Percentiles rank a stretch among this genome's conserved stretches.
Conservation (phyloP, 2,329 filamentous ascomycete species). For the Diaporthe batatas region DNA sequence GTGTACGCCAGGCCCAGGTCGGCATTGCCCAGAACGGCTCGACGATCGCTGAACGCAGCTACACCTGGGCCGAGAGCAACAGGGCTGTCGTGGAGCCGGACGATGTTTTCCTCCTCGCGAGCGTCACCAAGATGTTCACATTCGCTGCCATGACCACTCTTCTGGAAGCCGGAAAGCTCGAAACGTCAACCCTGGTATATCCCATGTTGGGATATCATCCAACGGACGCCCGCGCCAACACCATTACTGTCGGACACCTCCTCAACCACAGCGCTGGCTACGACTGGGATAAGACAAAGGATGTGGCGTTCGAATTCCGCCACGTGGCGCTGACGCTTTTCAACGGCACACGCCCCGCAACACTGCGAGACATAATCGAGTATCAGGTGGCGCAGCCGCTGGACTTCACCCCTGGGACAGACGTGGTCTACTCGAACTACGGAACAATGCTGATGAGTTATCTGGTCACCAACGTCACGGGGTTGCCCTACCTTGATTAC, state of each 20-base stretch:
- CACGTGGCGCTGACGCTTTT: background rate
- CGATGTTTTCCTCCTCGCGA: background rate
- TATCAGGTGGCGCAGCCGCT: background rate
- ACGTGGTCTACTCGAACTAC: background rate
- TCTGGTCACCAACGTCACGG: background rate
- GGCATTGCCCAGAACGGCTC: background rate
- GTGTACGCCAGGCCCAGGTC: background rate
- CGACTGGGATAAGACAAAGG: background rate
- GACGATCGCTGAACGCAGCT: background rate
- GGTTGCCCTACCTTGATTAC: background rate
- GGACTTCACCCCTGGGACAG: background rate
- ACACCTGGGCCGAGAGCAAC: constrained; percentile 5
- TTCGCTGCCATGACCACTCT: background rate
- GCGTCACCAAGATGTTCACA: background rate
- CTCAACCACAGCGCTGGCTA: background rate
- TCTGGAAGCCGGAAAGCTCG: background rate
- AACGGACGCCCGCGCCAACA: background rate
- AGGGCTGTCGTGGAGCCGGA: background rate
- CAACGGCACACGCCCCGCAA: background rate
- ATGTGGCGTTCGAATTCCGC: background rate
- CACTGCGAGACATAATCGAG: background rate
- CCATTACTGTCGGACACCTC: background rate
- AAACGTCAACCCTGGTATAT: background rate
- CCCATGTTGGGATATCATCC: background rate
- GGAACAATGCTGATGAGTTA: background rate